Base-by-base conservation (phyloP, 805 yeast species). In the Candida taoyuanica region DNA sequence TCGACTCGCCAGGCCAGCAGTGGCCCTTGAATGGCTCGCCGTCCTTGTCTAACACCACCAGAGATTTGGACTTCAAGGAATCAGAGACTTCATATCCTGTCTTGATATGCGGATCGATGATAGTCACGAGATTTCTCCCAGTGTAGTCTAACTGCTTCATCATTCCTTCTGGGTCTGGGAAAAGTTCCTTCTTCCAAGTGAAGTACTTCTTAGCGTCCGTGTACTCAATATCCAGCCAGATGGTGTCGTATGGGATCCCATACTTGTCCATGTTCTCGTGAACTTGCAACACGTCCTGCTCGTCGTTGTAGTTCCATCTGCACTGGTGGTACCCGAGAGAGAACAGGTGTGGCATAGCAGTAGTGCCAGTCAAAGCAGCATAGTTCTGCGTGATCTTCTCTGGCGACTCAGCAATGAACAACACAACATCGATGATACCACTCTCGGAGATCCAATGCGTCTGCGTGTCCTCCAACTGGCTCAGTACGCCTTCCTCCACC, bases 1-100 rank as follows among this genome's bases (percentile, higher is more conserved):
- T 69, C 0, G 96, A 84, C 49, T 85, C 87, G 1, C 98, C 98
- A 2, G 98, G 97, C 98, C 98, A 93, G 61, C 98, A 93, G 59
- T 87, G 94, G 4, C 96, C 98, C 34, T 75, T 68, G 58, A 68
- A 89, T 2, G 75, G 62, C 1, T 67, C 56, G 18, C 77, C 80
- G 2, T 58, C 47, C 16, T 61, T 58, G 34, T 74, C 64, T 44
- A 65, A 59, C 16, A 87, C 67, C 0, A 74, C 76, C 7, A 75
- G 53, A 5, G 62, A 54, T 7, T 68, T 52, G 12, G 65, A 49
- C 6, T 58, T 60, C 17, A 86, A 57, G 2, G 48, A 57, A 2
- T 81, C 71, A 53, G 87, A 81, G 2, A 86, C 75, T 13, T 64
- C 63, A 59, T 89, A 89, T 7, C 72, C 80, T 0, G 68, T 68